Percentiles rank a stretch among this genome's conserved stretches.
These are phyloP conservation scores for Pharus latifolius DNA, from an alignment of 176 grass and related monocot species.

Conservation along the genomic window DNA sequence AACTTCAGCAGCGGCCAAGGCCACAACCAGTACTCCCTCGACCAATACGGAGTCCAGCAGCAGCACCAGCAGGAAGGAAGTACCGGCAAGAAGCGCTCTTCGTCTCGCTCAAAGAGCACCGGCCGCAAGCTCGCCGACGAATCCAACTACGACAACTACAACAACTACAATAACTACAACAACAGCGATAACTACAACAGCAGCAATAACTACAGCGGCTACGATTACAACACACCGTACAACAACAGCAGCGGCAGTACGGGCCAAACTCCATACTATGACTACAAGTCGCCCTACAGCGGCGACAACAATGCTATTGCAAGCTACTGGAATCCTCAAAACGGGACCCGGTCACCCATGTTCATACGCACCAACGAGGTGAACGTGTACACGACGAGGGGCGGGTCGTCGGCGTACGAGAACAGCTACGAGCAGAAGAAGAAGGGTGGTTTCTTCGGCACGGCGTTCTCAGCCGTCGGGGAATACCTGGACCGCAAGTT, in stretches of 20 bases:
- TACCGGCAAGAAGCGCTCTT: not conserved
- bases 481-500: conserved; percentile 27
- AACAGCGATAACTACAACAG: not conserved
- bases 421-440: not conserved
- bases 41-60: not conserved
- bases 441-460: conserved; percentile 24
- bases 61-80: not conserved
- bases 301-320: not conserved
- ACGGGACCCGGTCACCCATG: conserved; percentile 17
- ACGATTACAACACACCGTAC: no score
- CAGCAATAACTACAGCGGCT: not conserved
- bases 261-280: no score
- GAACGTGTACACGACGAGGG: conserved; percentile 2
- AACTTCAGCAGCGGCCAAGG: not conserved
- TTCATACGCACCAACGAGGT: conserved; percentile 23
- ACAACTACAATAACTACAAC: not conserved
- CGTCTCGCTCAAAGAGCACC: conserved; percentile 15
- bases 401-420: not conserved
- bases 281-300: not conserved
- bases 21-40: not conserved
- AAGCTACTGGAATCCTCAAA: not conserved
- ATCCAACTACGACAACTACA: not conserved
- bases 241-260: not conserved
- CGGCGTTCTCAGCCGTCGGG: conserved; percentile 28
- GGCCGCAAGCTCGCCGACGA: not conserved